Evolutionary conservation across 371 early-diverging fungal genomes (phyloP).

Genomic region (Apophysomyces elegans): DNA sequence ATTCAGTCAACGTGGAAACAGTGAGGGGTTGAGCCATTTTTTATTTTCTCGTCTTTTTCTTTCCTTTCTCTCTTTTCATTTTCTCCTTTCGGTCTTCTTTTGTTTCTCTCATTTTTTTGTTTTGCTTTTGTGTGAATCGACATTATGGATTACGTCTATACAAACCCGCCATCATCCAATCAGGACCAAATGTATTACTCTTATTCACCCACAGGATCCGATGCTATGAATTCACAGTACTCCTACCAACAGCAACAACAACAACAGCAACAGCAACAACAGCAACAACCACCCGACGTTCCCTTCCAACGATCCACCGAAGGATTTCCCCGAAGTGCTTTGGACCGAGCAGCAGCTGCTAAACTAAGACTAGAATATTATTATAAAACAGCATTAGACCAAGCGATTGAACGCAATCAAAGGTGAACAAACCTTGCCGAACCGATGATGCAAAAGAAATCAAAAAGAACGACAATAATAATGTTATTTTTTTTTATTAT

Average conservation of each 20-base stretch:
- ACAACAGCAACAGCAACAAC: slow-evolving; percentile 29
- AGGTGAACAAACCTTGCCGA: slow-evolving; percentile 47
- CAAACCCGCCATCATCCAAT: slow-evolving; percentile 20
- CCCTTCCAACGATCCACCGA: slow-evolving; percentile 62
- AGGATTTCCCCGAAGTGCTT: slow-evolving; percentile 70
- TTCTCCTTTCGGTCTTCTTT: neutral
- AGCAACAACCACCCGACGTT: slow-evolving; percentile 22
- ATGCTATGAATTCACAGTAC: slow-evolving; percentile 22
- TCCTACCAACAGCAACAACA: slow-evolving; percentile 23
- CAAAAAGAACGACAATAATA: too few species aligned
- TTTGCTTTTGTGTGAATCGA: neutral
- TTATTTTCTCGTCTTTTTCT: neutral
- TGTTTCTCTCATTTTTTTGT: neutral
- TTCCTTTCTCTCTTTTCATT: slow-evolving; percentile 9
- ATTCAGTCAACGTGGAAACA: slow-evolving; percentile 7
- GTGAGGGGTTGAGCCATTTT: slow-evolving; percentile 11
- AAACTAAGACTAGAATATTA: slow-evolving; percentile 88
- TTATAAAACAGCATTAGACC: slow-evolving; percentile 85
- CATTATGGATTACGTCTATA: slow-evolving; percentile 29
- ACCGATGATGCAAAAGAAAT: too few species aligned
- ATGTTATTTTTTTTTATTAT: too few species aligned
- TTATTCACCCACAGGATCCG: slow-evolving; percentile 14
- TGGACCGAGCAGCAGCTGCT: slow-evolving; percentile 87
- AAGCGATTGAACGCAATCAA: slow-evolving; percentile 88
- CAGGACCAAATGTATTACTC: slow-evolving; percentile 21